These are phyloP conservation scores for Verticillium dahliae DNA, from an alignment of 2,329 filamentous ascomycete genomes.

Conservation along the genomic window DNA sequence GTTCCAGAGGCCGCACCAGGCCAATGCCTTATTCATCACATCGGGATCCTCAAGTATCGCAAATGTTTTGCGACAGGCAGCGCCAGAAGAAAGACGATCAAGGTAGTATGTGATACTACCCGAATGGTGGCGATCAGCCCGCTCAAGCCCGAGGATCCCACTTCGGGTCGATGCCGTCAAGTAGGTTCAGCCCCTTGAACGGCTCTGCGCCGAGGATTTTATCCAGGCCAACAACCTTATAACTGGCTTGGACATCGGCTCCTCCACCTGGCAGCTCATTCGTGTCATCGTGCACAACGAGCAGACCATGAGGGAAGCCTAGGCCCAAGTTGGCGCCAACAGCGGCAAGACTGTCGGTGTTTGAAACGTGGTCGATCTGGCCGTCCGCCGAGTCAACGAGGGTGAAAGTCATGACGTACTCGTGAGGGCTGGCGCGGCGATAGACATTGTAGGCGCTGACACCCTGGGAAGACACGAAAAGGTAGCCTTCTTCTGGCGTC, in stretches of 20 bases:
- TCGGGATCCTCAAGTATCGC: not conserved
- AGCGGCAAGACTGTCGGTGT: conserved; percentile 44
- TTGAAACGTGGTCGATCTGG: conserved; percentile 41
- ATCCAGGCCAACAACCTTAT: conserved; percentile 39
- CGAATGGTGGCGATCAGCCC: not conserved
- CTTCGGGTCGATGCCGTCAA: conserved; percentile 26
- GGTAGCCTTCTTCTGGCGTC: conserved; percentile 35
- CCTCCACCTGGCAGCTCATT: conserved; percentile 40
- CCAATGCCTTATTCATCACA: not conserved
- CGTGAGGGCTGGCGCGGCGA: conserved; percentile 38
- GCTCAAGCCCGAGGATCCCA: conserved; percentile 29
- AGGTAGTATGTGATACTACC: not conserved
- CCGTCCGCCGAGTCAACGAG: conserved; percentile 32
- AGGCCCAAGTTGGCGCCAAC: conserved; percentile 35
- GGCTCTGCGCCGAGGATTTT: conserved; percentile 27
- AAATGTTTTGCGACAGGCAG: not conserved
- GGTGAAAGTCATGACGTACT: conserved; percentile 42
- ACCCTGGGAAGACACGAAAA: conserved; percentile 46
- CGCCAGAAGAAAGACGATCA: not conserved
- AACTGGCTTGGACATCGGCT: conserved; percentile 39
- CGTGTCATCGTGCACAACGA: conserved; percentile 47
- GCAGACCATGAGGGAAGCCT: conserved; percentile 33
- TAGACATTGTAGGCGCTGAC: conserved; percentile 47
- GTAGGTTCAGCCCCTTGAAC: conserved; percentile 18
- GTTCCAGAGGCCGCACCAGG: not conserved